A percentile compares a stretch with the other conserved stretches of the same genome.
Evolutionary conservation across 1,139 yeast species (phyloP).

Genomic region (Protomyces pachydermus): DNA sequence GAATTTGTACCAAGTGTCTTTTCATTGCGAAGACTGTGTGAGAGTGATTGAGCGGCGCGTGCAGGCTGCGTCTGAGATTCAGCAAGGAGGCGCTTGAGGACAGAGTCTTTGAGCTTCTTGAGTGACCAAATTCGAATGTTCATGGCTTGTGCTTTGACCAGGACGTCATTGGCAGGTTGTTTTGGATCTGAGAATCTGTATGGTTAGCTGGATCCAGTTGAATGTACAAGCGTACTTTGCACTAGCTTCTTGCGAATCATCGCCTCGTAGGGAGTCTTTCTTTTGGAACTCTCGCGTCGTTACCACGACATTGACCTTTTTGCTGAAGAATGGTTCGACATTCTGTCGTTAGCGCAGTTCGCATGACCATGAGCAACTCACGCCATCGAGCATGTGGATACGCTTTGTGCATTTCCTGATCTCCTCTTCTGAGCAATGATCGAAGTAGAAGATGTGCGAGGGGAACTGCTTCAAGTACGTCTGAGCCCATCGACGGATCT

Average conservation of each 20-base stretch:
- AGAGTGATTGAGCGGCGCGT: conserved; percentile 17
- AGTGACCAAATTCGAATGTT: conserved; percentile 81
- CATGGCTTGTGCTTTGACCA: conserved; percentile 56
- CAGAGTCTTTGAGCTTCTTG: conserved; percentile 61
- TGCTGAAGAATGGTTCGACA: conserved; percentile 70
- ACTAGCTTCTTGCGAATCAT: no score
- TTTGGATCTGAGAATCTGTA: conserved; percentile 31
- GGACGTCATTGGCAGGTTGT: conserved; percentile 52
- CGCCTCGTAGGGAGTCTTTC: background rate
- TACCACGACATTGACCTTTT: conserved; percentile 73
- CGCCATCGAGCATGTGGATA: conserved; percentile 39
- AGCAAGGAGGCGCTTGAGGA: conserved; percentile 67
- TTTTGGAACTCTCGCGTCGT: conserved; percentile 47
- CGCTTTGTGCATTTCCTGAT: conserved; percentile 39
- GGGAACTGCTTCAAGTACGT: conserved; percentile 77
- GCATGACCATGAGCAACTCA: conserved; percentile 25
- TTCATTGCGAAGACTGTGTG: conserved; percentile 54
- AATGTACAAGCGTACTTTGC: background rate
- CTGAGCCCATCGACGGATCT: conserved; percentile 55
- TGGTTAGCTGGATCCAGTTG: background rate
- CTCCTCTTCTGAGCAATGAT: conserved; percentile 51
- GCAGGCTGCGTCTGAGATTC: conserved; percentile 34
- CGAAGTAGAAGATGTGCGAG: conserved; percentile 72
- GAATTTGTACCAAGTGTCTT: conserved; percentile 84
- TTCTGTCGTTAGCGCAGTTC: conserved; percentile 33